A percentile compares a stretch with the other conserved stretches of the same genome.
phyloP scores from a whole-genome alignment of 768 basidiomycete species.

The Asterophora lycoperdoides region DNA sequence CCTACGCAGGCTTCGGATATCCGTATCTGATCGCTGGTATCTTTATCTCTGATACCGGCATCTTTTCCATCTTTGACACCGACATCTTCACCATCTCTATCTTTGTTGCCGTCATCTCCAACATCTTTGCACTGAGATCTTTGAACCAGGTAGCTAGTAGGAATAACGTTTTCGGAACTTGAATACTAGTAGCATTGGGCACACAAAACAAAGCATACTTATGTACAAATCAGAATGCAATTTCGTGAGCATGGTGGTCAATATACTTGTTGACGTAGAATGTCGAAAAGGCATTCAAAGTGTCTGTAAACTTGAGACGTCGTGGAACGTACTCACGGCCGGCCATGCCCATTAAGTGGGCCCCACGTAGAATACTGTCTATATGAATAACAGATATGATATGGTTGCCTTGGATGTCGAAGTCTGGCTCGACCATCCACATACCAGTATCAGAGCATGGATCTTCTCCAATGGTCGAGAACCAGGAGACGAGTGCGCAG shows the following conservation, averaged over 20 bases:
- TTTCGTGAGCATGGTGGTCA: slow-evolving; percentile 28
- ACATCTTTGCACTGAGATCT: too few species aligned
- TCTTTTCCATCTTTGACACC: too few species aligned
- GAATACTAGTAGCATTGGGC: too few species aligned
- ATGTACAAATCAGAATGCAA: neutral
- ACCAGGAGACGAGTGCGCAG: slow-evolving; percentile 31
- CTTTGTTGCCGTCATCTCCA: too few species aligned
- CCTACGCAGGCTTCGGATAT: too few species aligned
- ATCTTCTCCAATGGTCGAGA: slow-evolving; percentile 8
- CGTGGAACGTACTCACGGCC: slow-evolving; percentile 9
- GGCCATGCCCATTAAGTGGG: slow-evolving; percentile 26
- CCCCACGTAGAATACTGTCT: slow-evolving; percentile 22
- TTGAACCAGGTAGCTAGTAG: too few species aligned
- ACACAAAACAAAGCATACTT: too few species aligned
- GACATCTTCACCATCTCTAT: too few species aligned
- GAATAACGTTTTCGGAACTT: too few species aligned
- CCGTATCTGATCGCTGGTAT: too few species aligned
- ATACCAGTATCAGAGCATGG: slow-evolving; percentile 28
- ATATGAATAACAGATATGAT: slow-evolving; percentile 14
- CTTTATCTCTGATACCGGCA: too few species aligned
- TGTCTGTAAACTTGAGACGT: slow-evolving; percentile 13
- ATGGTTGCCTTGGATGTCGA: slow-evolving; percentile 1
- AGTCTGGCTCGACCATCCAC: slow-evolving; percentile 27
- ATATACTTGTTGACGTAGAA: slow-evolving; percentile 30
- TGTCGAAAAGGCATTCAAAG: slow-evolving; percentile 24